Base-by-base conservation (phyloP, 2,329 filamentous ascomycete genomes). In the Aspergillus fumigatus region DNA sequence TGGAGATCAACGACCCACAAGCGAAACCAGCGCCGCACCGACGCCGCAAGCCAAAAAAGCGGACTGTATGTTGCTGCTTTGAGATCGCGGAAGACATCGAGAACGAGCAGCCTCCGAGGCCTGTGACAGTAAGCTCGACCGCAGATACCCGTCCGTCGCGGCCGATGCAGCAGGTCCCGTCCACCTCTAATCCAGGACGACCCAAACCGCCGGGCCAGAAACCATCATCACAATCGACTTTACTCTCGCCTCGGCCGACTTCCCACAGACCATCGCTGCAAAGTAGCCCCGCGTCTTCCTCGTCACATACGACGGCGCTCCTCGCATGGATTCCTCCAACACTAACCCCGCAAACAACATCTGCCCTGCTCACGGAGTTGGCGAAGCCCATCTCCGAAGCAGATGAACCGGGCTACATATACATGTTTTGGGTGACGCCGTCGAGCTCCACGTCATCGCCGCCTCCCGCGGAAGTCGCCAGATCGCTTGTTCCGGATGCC, bases 391-490 rank as follows among this genome's bases (percentile, higher is more conserved):
- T 92, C 48, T 92, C 90, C 0, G 78, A 84, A 23, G 78, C 82
- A 53, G 90, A 94, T 62, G 90, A 95, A 64, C 80, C 88, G 11
- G 94, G 94, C 40, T 99, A 94, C 76, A 97, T 99, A 64, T 99
- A 99, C 81, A 96, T 99, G 74, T 99, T 97, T 80, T 97, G 93
- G 92, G 82, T 97, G 23, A 97, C 91, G 0, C 86, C 91, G 32
- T 79, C 83, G 38, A 82, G 80, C 2, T 75, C 84, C 7, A 71
- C 80, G 0, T 50, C 57, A 26, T 72, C 82, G 0, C 77, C 81
- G 1, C 80, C 84, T 0, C 80, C 86, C 0, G 78, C 79, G 38
- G 86, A 85, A 60, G 78, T 84, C 47, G 82, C 84, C 21, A 79
- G 84, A 8, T 81, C 83, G 10, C 77, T 89, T 50, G 79, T 87